Evolutionary conservation across 192 early-diverging fungal genomes (phyloP).

Genomic region (Coemansia brasiliensis): DNA sequence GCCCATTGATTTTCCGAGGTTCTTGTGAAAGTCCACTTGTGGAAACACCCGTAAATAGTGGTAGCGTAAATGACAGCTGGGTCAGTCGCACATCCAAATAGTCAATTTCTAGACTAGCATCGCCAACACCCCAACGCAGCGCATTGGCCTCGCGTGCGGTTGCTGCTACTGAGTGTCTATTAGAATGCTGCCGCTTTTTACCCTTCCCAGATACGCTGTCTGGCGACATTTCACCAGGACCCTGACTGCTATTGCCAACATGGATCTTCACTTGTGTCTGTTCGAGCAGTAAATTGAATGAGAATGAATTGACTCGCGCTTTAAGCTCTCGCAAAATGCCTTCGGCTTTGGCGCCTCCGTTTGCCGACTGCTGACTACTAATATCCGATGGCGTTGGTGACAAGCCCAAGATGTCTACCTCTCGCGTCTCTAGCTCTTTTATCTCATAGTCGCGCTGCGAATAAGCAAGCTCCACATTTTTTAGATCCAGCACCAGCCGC

Average conservation of each 20-base stretch:
- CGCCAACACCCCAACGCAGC: slow-evolving; percentile 55
- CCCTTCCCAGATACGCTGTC: background rate
- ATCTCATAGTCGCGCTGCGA: slow-evolving; percentile 55
- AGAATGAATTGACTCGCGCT: slow-evolving; percentile 51
- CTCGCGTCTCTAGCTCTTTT: slow-evolving; percentile 53
- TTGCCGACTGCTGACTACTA: background rate
- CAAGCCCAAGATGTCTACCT: slow-evolving; percentile 19
- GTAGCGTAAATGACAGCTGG: slow-evolving; percentile 44
- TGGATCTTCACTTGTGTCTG: slow-evolving; percentile 42
- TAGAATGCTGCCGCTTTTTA: background rate
- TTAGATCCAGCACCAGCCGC: slow-evolving; percentile 49
- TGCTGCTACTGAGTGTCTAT: background rate
- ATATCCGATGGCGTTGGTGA: slow-evolving; percentile 46
- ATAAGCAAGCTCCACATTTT: slow-evolving; percentile 50
- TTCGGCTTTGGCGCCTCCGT: slow-evolving; percentile 45
- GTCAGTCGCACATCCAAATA: slow-evolving; percentile 56
- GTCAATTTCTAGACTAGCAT: slow-evolving; percentile 54
- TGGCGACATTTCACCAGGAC: background rate
- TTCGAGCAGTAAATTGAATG: slow-evolving; percentile 46
- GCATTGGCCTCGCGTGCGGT: slow-evolving; percentile 15
- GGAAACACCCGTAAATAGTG: slow-evolving; percentile 36
- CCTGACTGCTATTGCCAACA: slow-evolving; percentile 10
- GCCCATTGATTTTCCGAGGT: slow-evolving; percentile 19
- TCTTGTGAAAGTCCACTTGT: background rate
- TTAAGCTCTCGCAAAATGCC: slow-evolving; percentile 50